Percentiles rank a stretch among this genome's conserved stretches.
Evolutionary conservation across 2,329 filamentous ascomycete genomes (phyloP).

Genomic region (Teratosphaeria pseudoeucalypti): DNA sequence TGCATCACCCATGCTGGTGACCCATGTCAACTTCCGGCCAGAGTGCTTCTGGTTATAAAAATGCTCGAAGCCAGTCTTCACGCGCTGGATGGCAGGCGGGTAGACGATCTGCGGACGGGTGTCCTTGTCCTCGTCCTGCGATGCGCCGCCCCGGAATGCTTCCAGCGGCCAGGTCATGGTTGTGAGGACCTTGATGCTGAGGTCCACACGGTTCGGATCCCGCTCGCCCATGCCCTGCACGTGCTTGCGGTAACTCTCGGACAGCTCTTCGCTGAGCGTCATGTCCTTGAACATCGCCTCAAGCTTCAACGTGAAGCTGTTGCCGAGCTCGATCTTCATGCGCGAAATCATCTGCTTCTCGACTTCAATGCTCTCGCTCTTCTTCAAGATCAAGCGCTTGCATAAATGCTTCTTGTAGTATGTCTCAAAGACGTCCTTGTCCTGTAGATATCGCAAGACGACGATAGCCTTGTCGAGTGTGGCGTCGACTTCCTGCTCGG

Average conservation of each 20-base stretch:
- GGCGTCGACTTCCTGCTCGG: conserved; percentile 72
- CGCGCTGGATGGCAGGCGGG: conserved; percentile 59
- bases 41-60: conserved; percentile 84
- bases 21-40: conserved; percentile 81
- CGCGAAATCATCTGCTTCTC: conserved; percentile 92
- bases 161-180: conserved; percentile 94
- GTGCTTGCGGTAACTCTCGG: conserved; percentile 63
- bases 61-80: conserved; percentile 77
- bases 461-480: conserved; percentile 84
- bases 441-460: conserved; percentile 75
- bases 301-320: conserved; percentile 83
- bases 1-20: conserved; percentile 64
- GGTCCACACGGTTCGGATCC: conserved; percentile 58
- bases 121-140: conserved; percentile 31
- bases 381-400: conserved; percentile 74
- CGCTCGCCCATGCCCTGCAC: conserved; percentile 48
- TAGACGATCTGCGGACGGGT: conserved; percentile 52
- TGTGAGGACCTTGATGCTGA: conserved; percentile 76
- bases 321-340: conserved; percentile 95
- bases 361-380: conserved; percentile 80
- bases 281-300: conserved; percentile 99
- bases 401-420: conserved; percentile 98
- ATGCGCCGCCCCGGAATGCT: conserved; percentile 56
- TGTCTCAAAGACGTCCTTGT: conserved; percentile 89
- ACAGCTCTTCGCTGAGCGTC: conserved; percentile 74